Evolutionary conservation across 2,329 filamentous ascomycete species (phyloP), one percentile per base, ranked within the genome.

Genomic region (Calonectria montana): DNA sequence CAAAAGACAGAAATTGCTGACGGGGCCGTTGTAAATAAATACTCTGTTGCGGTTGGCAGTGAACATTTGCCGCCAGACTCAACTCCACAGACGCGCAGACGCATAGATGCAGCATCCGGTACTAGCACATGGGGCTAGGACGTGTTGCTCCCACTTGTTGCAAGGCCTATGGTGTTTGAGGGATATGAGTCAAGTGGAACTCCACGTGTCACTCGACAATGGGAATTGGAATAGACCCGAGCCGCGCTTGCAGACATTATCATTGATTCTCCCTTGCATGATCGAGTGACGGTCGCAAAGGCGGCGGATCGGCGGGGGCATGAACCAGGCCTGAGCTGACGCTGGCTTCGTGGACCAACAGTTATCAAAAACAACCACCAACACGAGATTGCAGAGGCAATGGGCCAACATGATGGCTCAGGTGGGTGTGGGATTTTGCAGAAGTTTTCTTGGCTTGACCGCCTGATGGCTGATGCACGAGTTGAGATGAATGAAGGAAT

Each of bases 151-250:
- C 31, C 18, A 35, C 43, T 61, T 45, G 65, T 39, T 50, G 43
- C 23, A 63, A 31, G 43, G 25, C 65, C 55, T 53, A 48, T 53
- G n/a, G 48, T 68, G 55, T 62, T 53, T 68, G 65, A 53, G 57
- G 35, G 35, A 68, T 63, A 59, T 62, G 45, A 68, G 55, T 43
- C 65, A 50, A 62, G 65, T 68, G 65, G 45, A 68, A 68, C 65
- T 62, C 65, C 65, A 68, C 55, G 65, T 68, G 65, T 68, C 65
- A 62, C 57, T 68, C 45, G 65, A 63, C 55, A 50, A 62, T 62
- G 35, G 65, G 35, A 47, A 68, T 53, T 41, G 55, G 35, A 61
- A 57, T n/a, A 43, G 31, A 53, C 43, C 47, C 43, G 65, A 67
- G 65, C 41, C 53, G 65, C 55, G 59, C 43, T 53, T 50, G 43